A percentile compares a stretch with the other conserved stretches of the same genome.
These are phyloP conservation scores for Apiospora aurea DNA, from an alignment of 2,329 filamentous ascomycete genomes.

Conservation along the genomic window DNA sequence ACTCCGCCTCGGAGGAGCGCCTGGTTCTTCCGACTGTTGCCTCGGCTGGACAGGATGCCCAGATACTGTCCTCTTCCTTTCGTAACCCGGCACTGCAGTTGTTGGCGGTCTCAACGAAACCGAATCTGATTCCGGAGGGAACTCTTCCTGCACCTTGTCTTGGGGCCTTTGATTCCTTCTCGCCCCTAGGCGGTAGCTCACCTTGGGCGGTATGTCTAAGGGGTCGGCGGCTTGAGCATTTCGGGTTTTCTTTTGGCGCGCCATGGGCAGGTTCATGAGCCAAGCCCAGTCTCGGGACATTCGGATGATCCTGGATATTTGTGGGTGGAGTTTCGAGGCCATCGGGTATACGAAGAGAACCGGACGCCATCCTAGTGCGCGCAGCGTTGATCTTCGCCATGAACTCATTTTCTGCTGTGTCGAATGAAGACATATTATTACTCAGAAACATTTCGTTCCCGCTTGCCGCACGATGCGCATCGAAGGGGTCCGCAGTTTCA, in stretches of 20 bases:
- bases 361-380: constrained; percentile 52
- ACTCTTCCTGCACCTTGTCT: constrained; percentile 50
- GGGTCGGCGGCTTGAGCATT: constrained; percentile 60
- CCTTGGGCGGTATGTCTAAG: constrained; percentile 67
- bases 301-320: constrained; percentile 48
- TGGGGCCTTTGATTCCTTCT: constrained; percentile 46
- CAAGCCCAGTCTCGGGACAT: constrained; percentile 41
- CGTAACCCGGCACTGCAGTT: constrained; percentile 54
- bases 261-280: constrained; percentile 58
- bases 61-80: constrained; percentile 91
- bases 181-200: constrained; percentile 62
- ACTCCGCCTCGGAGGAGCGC: constrained; percentile 72
- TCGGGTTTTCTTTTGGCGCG: constrained; percentile 60
- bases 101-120: constrained; percentile 48
- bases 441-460: constrained; percentile 49
- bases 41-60: constrained; percentile 71
- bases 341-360: constrained; percentile 55
- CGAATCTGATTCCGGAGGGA: constrained; percentile 50
- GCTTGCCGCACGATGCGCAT: constrained; percentile 49
- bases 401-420: constrained; percentile 60
- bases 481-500: constrained; percentile 59
- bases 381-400: constrained; percentile 63
- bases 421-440: constrained; percentile 49
- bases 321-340: constrained; percentile 69
- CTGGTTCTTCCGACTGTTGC: constrained; percentile 66